These are phyloP conservation scores for Myriangium duriaei DNA, from an alignment of 2,329 filamentous ascomycete species.

Conservation along the genomic window DNA sequence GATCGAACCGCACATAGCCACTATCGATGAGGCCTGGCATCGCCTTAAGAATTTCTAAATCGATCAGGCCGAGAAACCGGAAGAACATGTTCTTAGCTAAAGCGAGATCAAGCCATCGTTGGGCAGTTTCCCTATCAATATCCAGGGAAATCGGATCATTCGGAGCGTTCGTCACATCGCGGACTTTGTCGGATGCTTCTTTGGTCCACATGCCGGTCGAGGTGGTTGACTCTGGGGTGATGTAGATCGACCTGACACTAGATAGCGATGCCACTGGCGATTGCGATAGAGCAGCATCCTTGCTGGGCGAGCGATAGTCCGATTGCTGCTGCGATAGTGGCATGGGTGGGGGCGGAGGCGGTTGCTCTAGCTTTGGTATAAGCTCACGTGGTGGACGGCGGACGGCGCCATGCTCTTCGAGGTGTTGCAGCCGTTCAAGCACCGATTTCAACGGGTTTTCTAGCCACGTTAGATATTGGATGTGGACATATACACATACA, in stretches of 20 bases:
- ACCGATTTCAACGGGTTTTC: slow-evolving; percentile 6
- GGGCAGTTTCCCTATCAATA: background rate
- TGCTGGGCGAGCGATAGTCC: background rate
- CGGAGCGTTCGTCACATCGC: background rate
- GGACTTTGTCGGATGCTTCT: background rate
- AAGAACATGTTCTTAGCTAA: slow-evolving; percentile 1
- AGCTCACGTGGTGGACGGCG: background rate
- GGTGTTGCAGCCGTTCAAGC: slow-evolving; percentile 6
- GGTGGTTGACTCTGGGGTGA: background rate
- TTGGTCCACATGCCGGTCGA: background rate
- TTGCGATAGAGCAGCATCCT: background rate
- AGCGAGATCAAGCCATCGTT: slow-evolving; percentile 1
- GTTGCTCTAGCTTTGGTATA: background rate
- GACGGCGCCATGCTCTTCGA: slow-evolving; percentile 2
- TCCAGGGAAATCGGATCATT: background rate
- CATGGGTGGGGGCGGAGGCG: background rate
- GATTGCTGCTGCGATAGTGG: background rate
- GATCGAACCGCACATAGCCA: slow-evolving; percentile 4
- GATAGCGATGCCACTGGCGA: background rate
- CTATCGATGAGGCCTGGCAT: slow-evolving; percentile 5
- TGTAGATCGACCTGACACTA: background rate
- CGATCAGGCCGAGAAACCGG: slow-evolving; percentile 1
- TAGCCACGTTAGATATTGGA: background rate
- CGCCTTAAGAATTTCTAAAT: slow-evolving; percentile 1
- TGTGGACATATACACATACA: background rate